Evolutionary conservation across 2,329 filamentous ascomycete species (phyloP).

Genomic region (Colletotrichum sp.): DNA sequence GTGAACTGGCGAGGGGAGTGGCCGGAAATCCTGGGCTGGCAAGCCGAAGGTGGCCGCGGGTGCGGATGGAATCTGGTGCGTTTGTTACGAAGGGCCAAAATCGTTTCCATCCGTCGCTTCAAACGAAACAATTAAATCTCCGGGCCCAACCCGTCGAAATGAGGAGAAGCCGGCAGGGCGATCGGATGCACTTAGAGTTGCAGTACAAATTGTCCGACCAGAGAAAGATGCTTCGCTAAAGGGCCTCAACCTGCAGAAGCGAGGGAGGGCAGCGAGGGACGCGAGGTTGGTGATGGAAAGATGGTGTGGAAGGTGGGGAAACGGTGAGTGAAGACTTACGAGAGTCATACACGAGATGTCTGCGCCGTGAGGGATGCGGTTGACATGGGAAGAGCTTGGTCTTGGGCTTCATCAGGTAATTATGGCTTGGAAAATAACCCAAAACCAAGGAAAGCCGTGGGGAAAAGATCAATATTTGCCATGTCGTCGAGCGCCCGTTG

Average conservation of each 20-base stretch:
- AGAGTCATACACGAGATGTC: not conserved
- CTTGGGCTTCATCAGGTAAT: not conserved
- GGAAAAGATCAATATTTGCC: not conserved
- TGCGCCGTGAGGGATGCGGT: not conserved
- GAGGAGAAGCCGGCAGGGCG: not conserved
- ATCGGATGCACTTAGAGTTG: not conserved
- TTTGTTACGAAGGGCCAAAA: not conserved
- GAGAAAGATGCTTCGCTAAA: not conserved
- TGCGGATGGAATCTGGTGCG: not conserved
- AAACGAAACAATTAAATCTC: slow-evolving; percentile 21
- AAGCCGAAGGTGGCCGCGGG: not conserved
- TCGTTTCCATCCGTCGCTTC: not conserved
- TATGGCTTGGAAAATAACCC: not conserved
- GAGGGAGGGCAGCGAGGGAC: not conserved
- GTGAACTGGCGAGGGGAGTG: not conserved
- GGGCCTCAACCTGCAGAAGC: not conserved
- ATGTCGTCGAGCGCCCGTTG: not conserved
- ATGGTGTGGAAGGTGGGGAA: not conserved
- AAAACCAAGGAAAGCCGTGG: not conserved
- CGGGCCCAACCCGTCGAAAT: not conserved
- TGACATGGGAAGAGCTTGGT: not conserved
- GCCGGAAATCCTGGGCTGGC: not conserved
- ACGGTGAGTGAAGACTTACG: not conserved
- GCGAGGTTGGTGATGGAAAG: not conserved
- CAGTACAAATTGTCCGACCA: not conserved